phyloP scores from a whole-genome alignment of 345 rosid genomes.

The Moricandia arvensis region DNA sequence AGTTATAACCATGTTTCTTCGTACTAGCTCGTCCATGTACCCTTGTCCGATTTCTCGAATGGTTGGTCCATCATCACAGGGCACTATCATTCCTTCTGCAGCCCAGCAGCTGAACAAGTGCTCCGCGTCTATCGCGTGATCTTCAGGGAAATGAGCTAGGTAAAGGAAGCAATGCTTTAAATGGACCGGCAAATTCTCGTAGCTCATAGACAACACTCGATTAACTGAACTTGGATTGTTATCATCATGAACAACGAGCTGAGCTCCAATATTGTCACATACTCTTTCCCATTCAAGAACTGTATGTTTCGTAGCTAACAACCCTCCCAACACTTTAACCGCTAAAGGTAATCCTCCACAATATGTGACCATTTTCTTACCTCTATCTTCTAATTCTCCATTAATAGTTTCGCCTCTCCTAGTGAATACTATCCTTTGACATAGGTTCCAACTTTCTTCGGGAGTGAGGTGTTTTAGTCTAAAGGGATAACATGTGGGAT shows the following conservation, averaged over 20 bases:
- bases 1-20: slow-evolving; percentile 34
- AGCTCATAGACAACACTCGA: background rate
- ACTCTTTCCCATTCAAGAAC: background rate
- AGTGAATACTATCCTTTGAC: background rate
- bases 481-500: background rate
- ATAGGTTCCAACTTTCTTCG: slow-evolving; percentile 32
- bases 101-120: slow-evolving; percentile 38
- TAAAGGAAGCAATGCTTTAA: background rate
- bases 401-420: background rate
- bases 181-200: background rate
- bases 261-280: background rate
- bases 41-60: slow-evolving; percentile 26
- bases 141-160: slow-evolving; percentile 2
- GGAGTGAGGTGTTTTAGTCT: slow-evolving; percentile 4
- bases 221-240: background rate
- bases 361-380: background rate
- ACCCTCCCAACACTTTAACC: background rate
- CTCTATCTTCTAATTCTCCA: background rate
- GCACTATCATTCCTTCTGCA: slow-evolving; percentile 37
- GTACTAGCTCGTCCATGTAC: slow-evolving; percentile 30
- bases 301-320: background rate
- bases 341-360: background rate
- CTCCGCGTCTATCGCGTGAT: slow-evolving; percentile 23
- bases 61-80: background rate
- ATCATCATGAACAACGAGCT: background rate